phyloP scores from a whole-genome alignment of 306 rosid species.

The Lablab purpureus region DNA sequence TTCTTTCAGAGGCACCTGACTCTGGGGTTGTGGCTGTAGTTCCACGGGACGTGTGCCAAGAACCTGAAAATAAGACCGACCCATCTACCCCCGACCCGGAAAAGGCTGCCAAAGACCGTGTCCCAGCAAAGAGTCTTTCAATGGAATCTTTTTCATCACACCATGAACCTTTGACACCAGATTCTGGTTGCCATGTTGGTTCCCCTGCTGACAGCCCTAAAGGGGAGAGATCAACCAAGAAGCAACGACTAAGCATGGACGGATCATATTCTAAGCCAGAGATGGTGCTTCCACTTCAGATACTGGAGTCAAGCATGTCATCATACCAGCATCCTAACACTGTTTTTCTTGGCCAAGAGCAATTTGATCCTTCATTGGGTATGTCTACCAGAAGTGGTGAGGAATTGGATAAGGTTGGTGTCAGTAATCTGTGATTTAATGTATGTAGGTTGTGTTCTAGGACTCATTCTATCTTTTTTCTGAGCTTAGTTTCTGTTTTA shows the following conservation, averaged over 20 bases:
- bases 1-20: conserved; percentile 72
- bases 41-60: conserved; percentile 60
- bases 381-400: conserved; percentile 54
- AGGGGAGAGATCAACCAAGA: conserved; percentile 67
- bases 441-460: conserved; percentile 50
- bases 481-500: conserved; percentile 53
- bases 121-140: conserved; percentile 78
- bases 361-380: conserved; percentile 66
- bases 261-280: conserved; percentile 67
- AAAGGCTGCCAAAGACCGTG: conserved; percentile 71
- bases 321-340: conserved; percentile 63
- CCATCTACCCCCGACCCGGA: conserved; percentile 96
- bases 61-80: conserved; percentile 73
- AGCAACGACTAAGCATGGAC: conserved; percentile 60
- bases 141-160: conserved; percentile 82
- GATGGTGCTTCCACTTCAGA: conserved; percentile 76
- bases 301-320: conserved; percentile 89
- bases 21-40: conserved; percentile 52
- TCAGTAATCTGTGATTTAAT: conserved; percentile 55
- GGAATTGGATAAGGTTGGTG: conserved; percentile 59
- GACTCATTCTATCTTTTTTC: conserved; percentile 42
- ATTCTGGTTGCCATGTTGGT: conserved; percentile 76
- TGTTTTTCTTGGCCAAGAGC: conserved; percentile 60
- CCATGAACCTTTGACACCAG: conserved; percentile 88
- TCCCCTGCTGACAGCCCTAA: conserved; percentile 75